phyloP scores from a whole-genome alignment of 2,329 filamentous ascomycete genomes.

The Penicillium sumatraense region DNA sequence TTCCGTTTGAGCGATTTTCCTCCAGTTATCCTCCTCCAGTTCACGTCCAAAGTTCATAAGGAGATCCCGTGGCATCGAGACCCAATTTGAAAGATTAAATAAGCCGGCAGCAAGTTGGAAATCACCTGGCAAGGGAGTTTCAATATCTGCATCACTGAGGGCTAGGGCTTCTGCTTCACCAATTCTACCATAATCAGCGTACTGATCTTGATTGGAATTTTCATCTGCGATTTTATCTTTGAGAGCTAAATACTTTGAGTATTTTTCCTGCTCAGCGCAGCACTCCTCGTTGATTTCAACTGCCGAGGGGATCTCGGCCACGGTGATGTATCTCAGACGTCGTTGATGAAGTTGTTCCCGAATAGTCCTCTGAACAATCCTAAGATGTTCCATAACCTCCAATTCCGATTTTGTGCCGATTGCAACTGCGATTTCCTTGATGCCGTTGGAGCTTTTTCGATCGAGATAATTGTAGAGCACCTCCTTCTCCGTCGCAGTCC shows the following conservation, averaged over 20 bases:
- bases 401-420: conserved; percentile 73
- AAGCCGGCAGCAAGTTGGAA: conserved; percentile 59
- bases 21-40: conserved; percentile 70
- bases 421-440: conserved; percentile 64
- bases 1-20: conserved; percentile 54
- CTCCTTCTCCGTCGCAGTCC: conserved; percentile 74
- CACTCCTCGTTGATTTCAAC: conserved; percentile 71
- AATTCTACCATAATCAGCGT: conserved; percentile 71
- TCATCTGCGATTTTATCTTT: conserved; percentile 69
- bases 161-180: conserved; percentile 39
- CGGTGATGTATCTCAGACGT: conserved; percentile 45
- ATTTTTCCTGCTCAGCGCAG: conserved; percentile 67
- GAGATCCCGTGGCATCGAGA: conserved; percentile 65
- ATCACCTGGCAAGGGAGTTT: conserved; percentile 33
- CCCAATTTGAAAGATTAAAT: conserved; percentile 64
- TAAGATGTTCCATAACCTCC: conserved; percentile 74
- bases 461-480: conserved; percentile 69
- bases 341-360: conserved; percentile 30
- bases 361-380: conserved; percentile 61
- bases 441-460: conserved; percentile 66
- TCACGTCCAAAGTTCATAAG: conserved; percentile 74
- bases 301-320: conserved; percentile 70
- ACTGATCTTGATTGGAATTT: conserved; percentile 61
- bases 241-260: conserved; percentile 68
- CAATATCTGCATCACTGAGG: conserved; percentile 34